Evolutionary conservation across 2,329 filamentous ascomycete species (phyloP).

Genomic region (Xylariaceae sp.): DNA sequence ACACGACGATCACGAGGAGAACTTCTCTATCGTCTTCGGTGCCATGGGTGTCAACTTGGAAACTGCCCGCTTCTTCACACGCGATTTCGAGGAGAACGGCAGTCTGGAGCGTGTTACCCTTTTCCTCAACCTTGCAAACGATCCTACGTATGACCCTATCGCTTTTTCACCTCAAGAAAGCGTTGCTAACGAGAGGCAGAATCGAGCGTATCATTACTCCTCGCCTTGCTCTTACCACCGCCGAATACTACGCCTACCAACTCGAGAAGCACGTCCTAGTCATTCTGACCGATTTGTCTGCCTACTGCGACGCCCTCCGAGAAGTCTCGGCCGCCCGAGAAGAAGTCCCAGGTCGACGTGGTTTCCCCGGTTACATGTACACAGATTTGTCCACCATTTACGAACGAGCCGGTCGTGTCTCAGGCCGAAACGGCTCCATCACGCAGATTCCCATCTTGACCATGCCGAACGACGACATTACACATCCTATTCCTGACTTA

Average conservation of each 20-base stretch:
- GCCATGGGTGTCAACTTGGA: slow-evolving; percentile 99
- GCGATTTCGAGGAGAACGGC: slow-evolving; percentile 98
- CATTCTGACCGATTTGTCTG: slow-evolving; percentile 95
- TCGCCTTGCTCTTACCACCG: slow-evolving; percentile 94
- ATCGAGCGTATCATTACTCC: slow-evolving; percentile 99
- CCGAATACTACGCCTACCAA: slow-evolving; percentile 99
- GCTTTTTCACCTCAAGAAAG: neutral
- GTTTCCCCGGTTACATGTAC: slow-evolving; percentile 99
- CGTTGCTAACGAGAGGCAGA: slow-evolving; percentile 47
- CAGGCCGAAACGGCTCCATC: slow-evolving; percentile 96
- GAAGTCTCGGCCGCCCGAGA: slow-evolving; percentile 97
- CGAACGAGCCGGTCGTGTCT: slow-evolving; percentile 96
- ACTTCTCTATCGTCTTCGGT: slow-evolving; percentile 99
- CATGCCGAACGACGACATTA: slow-evolving; percentile 99
- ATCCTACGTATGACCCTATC: slow-evolving; percentile 76
- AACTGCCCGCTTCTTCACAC: slow-evolving; percentile 96
- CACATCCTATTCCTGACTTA: slow-evolving; percentile 96
- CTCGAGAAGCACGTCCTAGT: slow-evolving; percentile 99
- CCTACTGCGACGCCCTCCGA: slow-evolving; percentile 98
- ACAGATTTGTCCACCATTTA: slow-evolving; percentile 99
- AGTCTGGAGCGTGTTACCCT: slow-evolving; percentile 96
- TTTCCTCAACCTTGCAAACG: slow-evolving; percentile 98
- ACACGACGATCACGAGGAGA: slow-evolving; percentile 96
- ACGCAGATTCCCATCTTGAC: slow-evolving; percentile 98
- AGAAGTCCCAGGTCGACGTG: slow-evolving; percentile 98